A percentile compares a stretch with the other conserved stretches of the same genome.
Conservation (phyloP, 495 filamentous ascomycete genomes). For the Penicillium longicatenatum region DNA sequence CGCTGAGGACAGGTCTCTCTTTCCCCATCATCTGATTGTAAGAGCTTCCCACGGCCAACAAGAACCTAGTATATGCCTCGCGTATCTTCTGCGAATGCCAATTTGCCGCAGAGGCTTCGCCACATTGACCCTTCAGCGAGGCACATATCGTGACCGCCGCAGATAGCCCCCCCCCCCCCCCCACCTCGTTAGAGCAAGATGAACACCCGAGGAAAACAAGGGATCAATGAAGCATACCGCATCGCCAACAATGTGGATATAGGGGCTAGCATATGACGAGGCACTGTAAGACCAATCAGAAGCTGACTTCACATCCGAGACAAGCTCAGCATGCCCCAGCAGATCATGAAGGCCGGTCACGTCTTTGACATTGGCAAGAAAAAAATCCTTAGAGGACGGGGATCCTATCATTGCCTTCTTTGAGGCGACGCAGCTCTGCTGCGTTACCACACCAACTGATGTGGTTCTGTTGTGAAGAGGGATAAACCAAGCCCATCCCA, state of each 20-base stretch:
- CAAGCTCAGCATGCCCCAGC: constrained; percentile 30
- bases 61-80: constrained; percentile 53
- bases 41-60: constrained; percentile 47
- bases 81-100: constrained; percentile 51
- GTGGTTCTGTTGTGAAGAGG: constrained; percentile 33
- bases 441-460: constrained; percentile 39
- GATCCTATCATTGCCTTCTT: constrained; percentile 31
- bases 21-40: constrained; percentile 45
- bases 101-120: constrained; percentile 38
- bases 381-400: constrained; percentile 31
- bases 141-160: constrained; percentile 46
- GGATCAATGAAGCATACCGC: constrained; percentile 49
- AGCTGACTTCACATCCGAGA: constrained; percentile 39
- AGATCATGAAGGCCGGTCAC: constrained; percentile 44
- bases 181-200: constrained; percentile 50
- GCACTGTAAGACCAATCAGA: constrained; percentile 50
- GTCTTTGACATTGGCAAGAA: no score
- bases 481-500: constrained; percentile 40
- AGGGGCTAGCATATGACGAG: constrained; percentile 35
- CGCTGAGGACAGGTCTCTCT: constrained; percentile 34
- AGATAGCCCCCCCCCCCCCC: constrained; percentile 45
- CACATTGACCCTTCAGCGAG: constrained; percentile 33
- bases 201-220: constrained; percentile 50
- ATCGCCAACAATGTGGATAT: constrained; percentile 40
- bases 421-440: constrained; percentile 29